Evolutionary conservation across 345 rosid species (phyloP), one percentile per base, ranked within the genome.

Genomic region (Gossypium anomalum): DNA sequence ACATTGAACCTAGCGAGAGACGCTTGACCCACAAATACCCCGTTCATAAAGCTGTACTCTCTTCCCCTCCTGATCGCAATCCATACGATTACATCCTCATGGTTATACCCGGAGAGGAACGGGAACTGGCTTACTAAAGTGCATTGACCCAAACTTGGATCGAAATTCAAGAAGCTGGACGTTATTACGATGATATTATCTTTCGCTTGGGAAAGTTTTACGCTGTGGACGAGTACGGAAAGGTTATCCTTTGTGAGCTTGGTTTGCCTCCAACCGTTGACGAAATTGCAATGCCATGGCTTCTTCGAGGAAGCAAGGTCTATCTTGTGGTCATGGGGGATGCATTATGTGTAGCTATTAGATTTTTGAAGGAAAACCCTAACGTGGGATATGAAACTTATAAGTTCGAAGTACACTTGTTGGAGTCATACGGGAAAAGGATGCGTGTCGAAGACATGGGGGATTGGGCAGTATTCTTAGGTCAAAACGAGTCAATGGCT

Each of bases 271-370:
- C 68, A 3, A n/a, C 2, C 2, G 12, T 64, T 10, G 15, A 2
- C 7, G 49, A 64, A 64, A 38, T 64, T n/a, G 49, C 49, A 16
- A n/a, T 3, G 23, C 68, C 68, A 38, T 64, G 68, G 68, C 68
- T 64, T 64, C 6, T 64, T 17, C 16, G 49, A 9, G 68, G 49
- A 17, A 64, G 7, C 15, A 64, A 64, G 49, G 10, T 64, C 4
- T 64, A 64, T 64, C 68, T 9, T 38, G 68, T 64, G 49, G 48
- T 22, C 48, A 41, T 64, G 8, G 48, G 3, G 23, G 16, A 38
- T 12, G 23, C 17, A n/a, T 64, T 64, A 9, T 64, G 48, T 9
- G 25, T 38, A 9, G 48, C 41, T n/a, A 10, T 64, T 41, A 38
- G 68, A 41, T 64, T 38, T 64, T 41, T 64, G 68, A 64, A 41